Evolutionary conservation across 306 rosid species (phyloP).

Genomic region (Dryas alaskensis): DNA sequence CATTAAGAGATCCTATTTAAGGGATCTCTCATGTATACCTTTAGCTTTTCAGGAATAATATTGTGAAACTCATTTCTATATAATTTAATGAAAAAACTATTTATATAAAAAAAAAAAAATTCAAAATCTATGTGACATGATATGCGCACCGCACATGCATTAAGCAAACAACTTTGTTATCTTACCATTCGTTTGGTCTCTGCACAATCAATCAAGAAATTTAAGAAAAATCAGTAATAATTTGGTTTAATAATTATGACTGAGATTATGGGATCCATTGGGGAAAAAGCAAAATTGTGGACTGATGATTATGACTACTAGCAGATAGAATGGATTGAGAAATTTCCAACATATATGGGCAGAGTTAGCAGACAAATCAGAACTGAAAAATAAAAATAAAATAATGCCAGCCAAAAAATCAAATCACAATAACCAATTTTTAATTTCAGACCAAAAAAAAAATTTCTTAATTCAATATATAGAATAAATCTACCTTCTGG

Average conservation of each 20-base stretch:
- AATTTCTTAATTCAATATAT: constrained; percentile 19
- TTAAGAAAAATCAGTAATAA: too few relatives aligned
- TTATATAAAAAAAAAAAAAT: too few relatives aligned
- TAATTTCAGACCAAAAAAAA: neutral
- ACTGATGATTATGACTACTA: neutral
- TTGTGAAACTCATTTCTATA: neutral
- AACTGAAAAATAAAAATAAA: constrained; percentile 13
- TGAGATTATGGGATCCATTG: neutral
- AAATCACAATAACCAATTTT: constrained; percentile 18
- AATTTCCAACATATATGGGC: neutral
- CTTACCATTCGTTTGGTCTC: too few relatives aligned
- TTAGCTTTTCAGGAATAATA: neutral
- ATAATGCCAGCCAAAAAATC: constrained; percentile 1
- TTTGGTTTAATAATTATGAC: too few relatives aligned
- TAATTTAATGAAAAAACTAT: too few relatives aligned
- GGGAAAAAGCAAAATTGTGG: neutral
- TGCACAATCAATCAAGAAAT: too few relatives aligned
- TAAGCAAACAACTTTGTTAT: too few relatives aligned
- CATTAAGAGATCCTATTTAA: too few relatives aligned
- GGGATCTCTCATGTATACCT: neutral
- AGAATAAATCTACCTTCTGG: constrained; percentile 25
- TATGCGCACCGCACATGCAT: too few relatives aligned
- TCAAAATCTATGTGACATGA: too few relatives aligned
- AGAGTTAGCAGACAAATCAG: neutral
- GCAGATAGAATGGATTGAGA: neutral